phyloP scores from a whole-genome alignment of 2,329 filamentous ascomycete species.

The Hypoxylon sp. region DNA sequence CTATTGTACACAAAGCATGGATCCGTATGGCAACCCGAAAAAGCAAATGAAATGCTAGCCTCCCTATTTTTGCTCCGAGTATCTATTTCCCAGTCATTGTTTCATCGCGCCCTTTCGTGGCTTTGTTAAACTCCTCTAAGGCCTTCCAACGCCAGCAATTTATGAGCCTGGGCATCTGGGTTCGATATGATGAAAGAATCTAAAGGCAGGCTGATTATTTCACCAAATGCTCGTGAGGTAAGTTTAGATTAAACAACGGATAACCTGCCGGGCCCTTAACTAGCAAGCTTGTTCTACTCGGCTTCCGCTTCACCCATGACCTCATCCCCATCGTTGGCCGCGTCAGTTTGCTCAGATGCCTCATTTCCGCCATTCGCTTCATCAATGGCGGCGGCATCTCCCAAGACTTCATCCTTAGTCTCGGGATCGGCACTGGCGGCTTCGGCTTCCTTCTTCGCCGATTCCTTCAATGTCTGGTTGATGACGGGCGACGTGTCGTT shows the following conservation, averaged over 20 bases:
- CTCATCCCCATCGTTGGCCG: slow-evolving; percentile 26
- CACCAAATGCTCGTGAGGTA: neutral
- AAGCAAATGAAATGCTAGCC: slow-evolving; percentile 23
- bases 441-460: slow-evolving; percentile 60
- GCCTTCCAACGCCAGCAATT: slow-evolving; percentile 1
- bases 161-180: neutral
- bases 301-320: slow-evolving; percentile 33
- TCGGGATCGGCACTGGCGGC: slow-evolving; percentile 53
- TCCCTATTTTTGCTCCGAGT: slow-evolving; percentile 4
- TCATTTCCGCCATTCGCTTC: slow-evolving; percentile 36
- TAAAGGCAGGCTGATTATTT: neutral
- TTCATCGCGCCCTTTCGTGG: neutral
- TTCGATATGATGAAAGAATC: neutral
- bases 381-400: slow-evolving; percentile 43
- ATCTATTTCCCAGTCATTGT: neutral
- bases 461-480: slow-evolving; percentile 73
- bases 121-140: neutral
- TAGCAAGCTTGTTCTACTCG: neutral
- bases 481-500: slow-evolving; percentile 90
- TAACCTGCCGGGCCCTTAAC: slow-evolving; percentile 5
- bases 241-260: neutral
- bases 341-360: slow-evolving; percentile 10
- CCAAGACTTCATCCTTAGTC: slow-evolving; percentile 55
- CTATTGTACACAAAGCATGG: slow-evolving; percentile 28
- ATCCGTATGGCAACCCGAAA: slow-evolving; percentile 2